phyloP scores from a whole-genome alignment of 192 early-diverging fungal genomes.

The Coemansia sp. region DNA sequence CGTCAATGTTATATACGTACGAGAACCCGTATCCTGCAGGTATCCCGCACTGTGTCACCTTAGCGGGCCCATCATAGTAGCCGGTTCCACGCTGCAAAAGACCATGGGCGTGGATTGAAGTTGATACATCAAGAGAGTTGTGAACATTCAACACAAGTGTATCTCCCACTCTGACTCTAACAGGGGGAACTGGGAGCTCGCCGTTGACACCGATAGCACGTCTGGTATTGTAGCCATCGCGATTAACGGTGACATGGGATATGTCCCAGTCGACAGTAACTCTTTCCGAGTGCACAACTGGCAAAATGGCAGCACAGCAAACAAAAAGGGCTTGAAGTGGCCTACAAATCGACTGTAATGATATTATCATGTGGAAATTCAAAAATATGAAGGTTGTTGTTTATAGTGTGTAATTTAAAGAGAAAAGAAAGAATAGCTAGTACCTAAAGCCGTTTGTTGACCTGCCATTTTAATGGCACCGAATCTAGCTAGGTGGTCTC shows the following conservation, averaged over 20 bases:
- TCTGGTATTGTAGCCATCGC: conserved; percentile 57
- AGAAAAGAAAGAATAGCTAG: no score
- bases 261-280: conserved; percentile 67
- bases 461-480: no score
- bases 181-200: conserved; percentile 52
- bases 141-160: conserved; percentile 27
- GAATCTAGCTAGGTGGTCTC: no score
- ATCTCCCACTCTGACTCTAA: conserved; percentile 14
- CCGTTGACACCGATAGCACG: conserved; percentile 66
- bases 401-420: no score
- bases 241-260: conserved; percentile 59
- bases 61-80: conserved; percentile 64
- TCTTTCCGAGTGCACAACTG: no score
- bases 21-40: conserved; percentile 59
- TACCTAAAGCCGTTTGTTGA: no score
- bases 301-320: no score
- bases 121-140: conserved; percentile 57
- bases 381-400: no score
- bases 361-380: no score
- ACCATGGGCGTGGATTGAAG: conserved; percentile 72
- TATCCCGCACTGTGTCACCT: conserved; percentile 72
- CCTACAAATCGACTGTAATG: no score
- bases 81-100: conserved; percentile 67
- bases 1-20: conserved; percentile 59
- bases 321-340: no score